Evolutionary conservation across 495 filamentous ascomycete genomes (phyloP).

Genomic region (Lasiosphaeria hispida): DNA sequence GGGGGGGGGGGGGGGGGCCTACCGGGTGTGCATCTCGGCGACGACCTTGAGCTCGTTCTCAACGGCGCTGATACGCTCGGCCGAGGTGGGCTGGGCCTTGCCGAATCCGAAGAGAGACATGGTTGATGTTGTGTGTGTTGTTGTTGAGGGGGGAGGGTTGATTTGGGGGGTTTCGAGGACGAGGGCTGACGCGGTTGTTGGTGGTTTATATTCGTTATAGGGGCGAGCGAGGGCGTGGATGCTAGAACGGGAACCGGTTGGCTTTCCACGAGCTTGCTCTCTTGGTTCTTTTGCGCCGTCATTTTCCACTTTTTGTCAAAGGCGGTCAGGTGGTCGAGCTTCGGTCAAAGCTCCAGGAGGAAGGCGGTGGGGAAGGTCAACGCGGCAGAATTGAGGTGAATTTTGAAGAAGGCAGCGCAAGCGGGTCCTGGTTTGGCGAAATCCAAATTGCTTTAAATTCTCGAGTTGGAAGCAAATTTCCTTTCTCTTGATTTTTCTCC

Average conservation of each 20-base stretch:
- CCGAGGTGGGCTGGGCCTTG: constrained; percentile 84
- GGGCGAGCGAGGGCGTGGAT: too few relatives aligned
- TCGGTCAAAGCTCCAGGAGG: background rate
- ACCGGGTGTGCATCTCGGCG: constrained; percentile 96
- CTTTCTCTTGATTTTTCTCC: background rate
- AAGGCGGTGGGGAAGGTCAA: background rate
- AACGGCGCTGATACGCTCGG: constrained; percentile 90
- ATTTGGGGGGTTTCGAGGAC: background rate
- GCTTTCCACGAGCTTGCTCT: too few relatives aligned
- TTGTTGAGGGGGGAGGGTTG: background rate
- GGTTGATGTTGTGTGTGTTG: constrained; percentile 14
- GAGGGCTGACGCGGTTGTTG: background rate
- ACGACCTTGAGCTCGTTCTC: constrained; percentile 94
- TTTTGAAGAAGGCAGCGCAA: background rate
- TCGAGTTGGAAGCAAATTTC: background rate
- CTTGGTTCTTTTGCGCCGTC: too few relatives aligned
- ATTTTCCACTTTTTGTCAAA: background rate
- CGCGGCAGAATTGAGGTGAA: background rate
- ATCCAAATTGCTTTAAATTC: background rate
- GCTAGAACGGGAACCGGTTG: background rate
- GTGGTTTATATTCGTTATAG: background rate
- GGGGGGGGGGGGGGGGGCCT: constrained; percentile 23
- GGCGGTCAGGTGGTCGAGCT: background rate
- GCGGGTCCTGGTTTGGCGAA: constrained; percentile 15
- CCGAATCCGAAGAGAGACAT: constrained; percentile 96